Percentiles rank a stretch among this genome's conserved stretches.
phyloP scores from a whole-genome alignment of 2,329 filamentous ascomycete genomes.

The Hymenoscyphus infarciens region DNA sequence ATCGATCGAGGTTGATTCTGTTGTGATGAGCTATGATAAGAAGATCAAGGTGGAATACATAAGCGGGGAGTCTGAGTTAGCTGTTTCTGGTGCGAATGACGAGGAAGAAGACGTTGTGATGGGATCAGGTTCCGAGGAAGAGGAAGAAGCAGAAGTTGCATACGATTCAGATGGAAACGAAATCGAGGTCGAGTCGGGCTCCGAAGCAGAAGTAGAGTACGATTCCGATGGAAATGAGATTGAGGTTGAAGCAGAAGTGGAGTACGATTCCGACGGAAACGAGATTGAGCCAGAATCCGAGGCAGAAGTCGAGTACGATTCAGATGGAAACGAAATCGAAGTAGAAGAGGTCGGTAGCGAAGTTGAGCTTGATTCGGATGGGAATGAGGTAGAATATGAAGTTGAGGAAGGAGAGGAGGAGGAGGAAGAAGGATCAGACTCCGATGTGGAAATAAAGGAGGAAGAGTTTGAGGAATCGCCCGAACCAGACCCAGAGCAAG shows the following conservation, averaged over 20 bases:
- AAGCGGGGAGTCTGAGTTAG: not conserved
- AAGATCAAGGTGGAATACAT: not conserved
- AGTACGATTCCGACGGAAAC: slow-evolving; percentile 11
- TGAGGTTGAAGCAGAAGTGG: slow-evolving; percentile 2
- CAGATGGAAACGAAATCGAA: slow-evolving; percentile 10
- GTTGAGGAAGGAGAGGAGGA: slow-evolving; percentile 10
- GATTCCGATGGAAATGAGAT: slow-evolving; percentile 10
- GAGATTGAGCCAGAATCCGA: slow-evolving; percentile 5
- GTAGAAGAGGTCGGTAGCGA: slow-evolving; percentile 11
- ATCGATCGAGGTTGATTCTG: slow-evolving; percentile 10
- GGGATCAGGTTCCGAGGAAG: slow-evolving; percentile 6
- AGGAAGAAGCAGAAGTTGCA: slow-evolving; percentile 9
- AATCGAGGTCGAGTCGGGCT: not conserved
- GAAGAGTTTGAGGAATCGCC: slow-evolving; percentile 15
- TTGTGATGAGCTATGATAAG: not conserved
- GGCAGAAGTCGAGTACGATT: slow-evolving; percentile 13
- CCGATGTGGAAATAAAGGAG: slow-evolving; percentile 8
- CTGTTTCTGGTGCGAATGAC: not conserved
- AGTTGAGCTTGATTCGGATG: slow-evolving; percentile 7
- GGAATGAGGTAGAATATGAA: slow-evolving; percentile 10
- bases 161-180: slow-evolving; percentile 11
- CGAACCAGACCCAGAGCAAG: slow-evolving; percentile 12
- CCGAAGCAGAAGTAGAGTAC: slow-evolving; percentile 14
- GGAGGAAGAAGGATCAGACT: slow-evolving; percentile 6
- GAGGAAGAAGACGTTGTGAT: slow-evolving; percentile 3